Base-by-base conservation (phyloP, 2,329 filamentous ascomycete species). In the Cladosporium halotolerans region DNA sequence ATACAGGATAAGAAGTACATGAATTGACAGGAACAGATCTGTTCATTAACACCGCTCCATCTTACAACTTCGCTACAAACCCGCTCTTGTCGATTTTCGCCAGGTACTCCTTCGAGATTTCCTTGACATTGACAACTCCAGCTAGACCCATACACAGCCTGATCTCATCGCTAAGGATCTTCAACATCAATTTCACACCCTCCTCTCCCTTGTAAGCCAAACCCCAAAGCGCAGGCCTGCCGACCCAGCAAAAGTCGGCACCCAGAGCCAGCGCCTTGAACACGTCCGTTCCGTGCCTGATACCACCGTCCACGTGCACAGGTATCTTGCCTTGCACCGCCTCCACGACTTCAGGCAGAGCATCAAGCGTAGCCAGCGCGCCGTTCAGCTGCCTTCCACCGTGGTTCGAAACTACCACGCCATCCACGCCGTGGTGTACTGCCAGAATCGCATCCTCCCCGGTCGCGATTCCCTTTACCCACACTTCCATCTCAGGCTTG, bases 221-320 rank as follows among this genome's bases (percentile, higher is more conserved):
- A 1, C 76, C 76, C 76, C 75, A 79, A 4, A 78, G 67, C 14
- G 71, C 66, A 3, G 73, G 71, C 38, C 76, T 60, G 1, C 76
- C 76, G 6, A 76, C 64, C 73, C 65, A 78, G 53, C 59, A 57
- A 49, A 61, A 62, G 31, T 75, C 65, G 0, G 75, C 76, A 6
- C 75, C 76, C 2, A 79, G 63, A 1, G 73, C 72, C 2, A 79
- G 63, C 1, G 78, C 79, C 63, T 81, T 81, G 66, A 81, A 75
- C 13, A 80, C 70, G 60, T 82, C 79, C 1, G 72, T 75, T 0
- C 77, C 79, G 14, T 75, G 73, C 45, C 79, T 62, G 42, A 81
- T 74, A 1, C 79, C 78, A 8, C 72, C 76, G 60, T 86, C 83
- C 9, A 85, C 77, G 34, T 85, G 73, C 14, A 86, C 65, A 78